Evolutionary conservation across 306 rosid species (phyloP).

Genomic region (Lathyrus sativus): DNA sequence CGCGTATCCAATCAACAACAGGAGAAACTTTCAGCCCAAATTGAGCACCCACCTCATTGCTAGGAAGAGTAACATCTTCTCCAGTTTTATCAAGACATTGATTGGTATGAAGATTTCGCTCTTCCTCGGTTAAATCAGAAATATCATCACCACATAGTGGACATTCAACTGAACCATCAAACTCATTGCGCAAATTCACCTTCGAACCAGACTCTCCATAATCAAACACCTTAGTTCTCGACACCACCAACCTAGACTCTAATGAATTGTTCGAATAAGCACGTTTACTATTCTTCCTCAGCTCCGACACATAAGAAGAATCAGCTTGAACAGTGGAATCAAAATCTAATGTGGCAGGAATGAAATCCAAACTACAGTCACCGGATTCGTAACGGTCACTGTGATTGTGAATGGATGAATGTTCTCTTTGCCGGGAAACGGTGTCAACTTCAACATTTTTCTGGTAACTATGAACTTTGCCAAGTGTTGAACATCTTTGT

Average conservation of each 20-base stretch:
- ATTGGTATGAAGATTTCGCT: slow-evolving; percentile 70
- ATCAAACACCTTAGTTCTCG: slow-evolving; percentile 29
- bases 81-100: slow-evolving; percentile 59
- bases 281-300: no score
- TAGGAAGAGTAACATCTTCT: slow-evolving; percentile 49
- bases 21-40: slow-evolving; percentile 40
- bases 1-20: slow-evolving; percentile 66
- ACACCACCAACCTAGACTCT: no score
- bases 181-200: no score
- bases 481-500: no score
- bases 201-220: slow-evolving; percentile 31
- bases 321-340: no score
- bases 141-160: slow-evolving; percentile 80
- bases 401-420: slow-evolving; percentile 10
- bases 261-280: no score
- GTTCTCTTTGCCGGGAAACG: slow-evolving; percentile 52
- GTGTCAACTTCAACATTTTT: no score
- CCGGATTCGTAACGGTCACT: slow-evolving; percentile 34
- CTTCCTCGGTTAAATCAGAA: slow-evolving; percentile 58
- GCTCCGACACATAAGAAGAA: no score
- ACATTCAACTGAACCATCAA: no score
- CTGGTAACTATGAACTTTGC: no score
- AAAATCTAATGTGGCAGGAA: slow-evolving; percentile 55
- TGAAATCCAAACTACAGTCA: slow-evolving; percentile 56
- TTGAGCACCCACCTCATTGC: slow-evolving; percentile 44